phyloP scores from a whole-genome alignment of 805 yeast genomes.

The Candida rishiriensis region DNA sequence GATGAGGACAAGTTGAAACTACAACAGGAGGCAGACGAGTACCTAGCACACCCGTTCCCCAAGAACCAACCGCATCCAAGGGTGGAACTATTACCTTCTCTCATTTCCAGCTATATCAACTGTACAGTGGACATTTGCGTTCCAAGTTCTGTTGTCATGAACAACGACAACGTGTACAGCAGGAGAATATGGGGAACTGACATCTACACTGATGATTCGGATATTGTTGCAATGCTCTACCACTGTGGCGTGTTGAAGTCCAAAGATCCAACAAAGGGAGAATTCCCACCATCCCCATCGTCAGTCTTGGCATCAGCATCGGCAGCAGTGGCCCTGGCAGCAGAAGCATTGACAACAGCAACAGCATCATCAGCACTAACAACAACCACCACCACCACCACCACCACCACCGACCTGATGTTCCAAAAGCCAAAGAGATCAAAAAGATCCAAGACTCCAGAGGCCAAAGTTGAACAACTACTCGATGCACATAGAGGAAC shows the following conservation, averaged over 20 bases:
- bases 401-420: neutral
- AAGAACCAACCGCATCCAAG: slow-evolving; percentile 25
- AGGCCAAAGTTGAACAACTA: slow-evolving; percentile 9
- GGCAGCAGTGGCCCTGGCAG: too few species aligned
- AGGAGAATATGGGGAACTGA: slow-evolving; percentile 86
- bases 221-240: slow-evolving; percentile 64
- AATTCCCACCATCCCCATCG: neutral
- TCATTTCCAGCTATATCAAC: slow-evolving; percentile 37
- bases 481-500: slow-evolving; percentile 10
- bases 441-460: too few species aligned
- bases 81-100: slow-evolving; percentile 27
- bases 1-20: slow-evolving; percentile 16
- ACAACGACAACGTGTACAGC: slow-evolving; percentile 40
- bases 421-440: too few species aligned
- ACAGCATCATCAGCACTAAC: neutral
- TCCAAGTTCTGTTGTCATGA: slow-evolving; percentile 39
- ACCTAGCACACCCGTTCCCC: neutral
- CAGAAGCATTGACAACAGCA: neutral
- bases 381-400: neutral
- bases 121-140: slow-evolving; percentile 51
- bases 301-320: neutral
- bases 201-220: slow-evolving; percentile 91
- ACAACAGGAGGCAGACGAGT: slow-evolving; percentile 10
- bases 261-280: slow-evolving; percentile 21
- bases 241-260: slow-evolving; percentile 66